These are phyloP conservation scores for Hypericum androsaemum DNA, from an alignment of 345 rosid genomes.

Conservation along the genomic window DNA sequence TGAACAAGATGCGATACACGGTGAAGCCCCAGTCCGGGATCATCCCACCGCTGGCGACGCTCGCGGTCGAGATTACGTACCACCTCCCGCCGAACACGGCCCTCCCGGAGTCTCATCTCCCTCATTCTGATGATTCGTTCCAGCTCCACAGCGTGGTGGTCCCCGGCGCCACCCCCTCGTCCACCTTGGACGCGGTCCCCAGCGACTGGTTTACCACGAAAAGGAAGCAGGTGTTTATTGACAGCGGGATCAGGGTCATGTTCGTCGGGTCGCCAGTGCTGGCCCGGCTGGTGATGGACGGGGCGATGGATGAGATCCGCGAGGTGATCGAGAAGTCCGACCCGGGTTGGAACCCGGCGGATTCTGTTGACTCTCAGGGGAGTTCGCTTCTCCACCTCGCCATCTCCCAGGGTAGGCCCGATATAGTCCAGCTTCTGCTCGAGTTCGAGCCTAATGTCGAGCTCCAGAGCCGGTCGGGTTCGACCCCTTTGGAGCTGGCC, in stretches of 20 bases:
- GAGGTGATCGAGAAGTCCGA: constrained; percentile 48
- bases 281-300: constrained; percentile 36
- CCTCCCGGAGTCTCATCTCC: constrained; percentile 31
- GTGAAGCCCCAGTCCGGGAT: constrained; percentile 52
- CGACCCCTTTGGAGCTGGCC: constrained; percentile 43
- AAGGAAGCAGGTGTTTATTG: constrained; percentile 57
- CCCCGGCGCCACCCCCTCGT: constrained; percentile 41
- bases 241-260: constrained; percentile 48
- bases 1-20: constrained; percentile 32
- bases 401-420: constrained; percentile 35
- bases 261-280: constrained; percentile 44
- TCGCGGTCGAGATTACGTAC: constrained; percentile 34
- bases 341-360: constrained; percentile 33
- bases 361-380: constrained; percentile 34
- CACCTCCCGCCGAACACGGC: constrained; percentile 24
- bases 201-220: constrained; percentile 48
- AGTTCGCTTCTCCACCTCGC: constrained; percentile 48
- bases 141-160: constrained; percentile 55
- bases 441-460: constrained; percentile 43
- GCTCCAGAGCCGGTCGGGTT: constrained; percentile 29
- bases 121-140: constrained; percentile 38
- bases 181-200: constrained; percentile 37
- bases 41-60: constrained; percentile 36
- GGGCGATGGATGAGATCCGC: constrained; percentile 49
- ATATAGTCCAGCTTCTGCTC: constrained; percentile 45